Percentiles rank a stretch among this genome's conserved stretches.
phyloP scores from a whole-genome alignment of 169 alveolate genomes.

The Eimeria falciformis region DNA sequence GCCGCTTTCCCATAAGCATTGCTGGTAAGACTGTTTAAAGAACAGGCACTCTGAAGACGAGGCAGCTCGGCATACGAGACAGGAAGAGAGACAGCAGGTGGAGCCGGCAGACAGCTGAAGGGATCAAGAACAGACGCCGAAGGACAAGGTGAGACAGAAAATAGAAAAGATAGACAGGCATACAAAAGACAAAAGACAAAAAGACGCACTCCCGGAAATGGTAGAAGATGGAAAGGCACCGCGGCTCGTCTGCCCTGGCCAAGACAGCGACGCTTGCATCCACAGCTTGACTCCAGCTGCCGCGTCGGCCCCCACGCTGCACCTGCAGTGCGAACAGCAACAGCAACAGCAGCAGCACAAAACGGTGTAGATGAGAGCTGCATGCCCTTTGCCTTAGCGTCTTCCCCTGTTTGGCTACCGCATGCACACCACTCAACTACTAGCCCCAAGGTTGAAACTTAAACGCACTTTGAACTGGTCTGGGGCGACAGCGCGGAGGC shows the following conservation, averaged over 20 bases:
- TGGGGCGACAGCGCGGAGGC: constrained; percentile 41
- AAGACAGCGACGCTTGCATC: constrained; percentile 60
- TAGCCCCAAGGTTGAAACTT: neutral
- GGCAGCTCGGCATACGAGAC: neutral
- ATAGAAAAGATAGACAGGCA: too few species aligned
- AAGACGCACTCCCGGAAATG: constrained; percentile 28
- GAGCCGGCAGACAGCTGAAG: neutral
- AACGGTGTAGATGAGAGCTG: neutral
- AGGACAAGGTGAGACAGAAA: neutral
- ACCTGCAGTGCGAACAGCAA: constrained; percentile 37
- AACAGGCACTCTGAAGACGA: neutral
- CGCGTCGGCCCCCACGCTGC: constrained; percentile 67
- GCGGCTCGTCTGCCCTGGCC: constrained; percentile 71
- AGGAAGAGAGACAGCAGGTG: neutral
- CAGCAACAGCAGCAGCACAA: neutral
- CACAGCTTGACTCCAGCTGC: constrained; percentile 39
- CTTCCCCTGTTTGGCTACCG: neutral
- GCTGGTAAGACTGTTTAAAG: too few species aligned
- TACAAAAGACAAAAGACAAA: too few species aligned
- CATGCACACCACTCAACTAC: neutral
- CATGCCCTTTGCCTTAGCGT: constrained; percentile 8
- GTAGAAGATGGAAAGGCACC: constrained; percentile 45
- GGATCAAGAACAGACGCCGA: neutral
- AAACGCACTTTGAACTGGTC: constrained; percentile 38
- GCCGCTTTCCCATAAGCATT: too few species aligned